phyloP scores from a whole-genome alignment of 306 rosid genomes.

The Comarum palustre region DNA sequence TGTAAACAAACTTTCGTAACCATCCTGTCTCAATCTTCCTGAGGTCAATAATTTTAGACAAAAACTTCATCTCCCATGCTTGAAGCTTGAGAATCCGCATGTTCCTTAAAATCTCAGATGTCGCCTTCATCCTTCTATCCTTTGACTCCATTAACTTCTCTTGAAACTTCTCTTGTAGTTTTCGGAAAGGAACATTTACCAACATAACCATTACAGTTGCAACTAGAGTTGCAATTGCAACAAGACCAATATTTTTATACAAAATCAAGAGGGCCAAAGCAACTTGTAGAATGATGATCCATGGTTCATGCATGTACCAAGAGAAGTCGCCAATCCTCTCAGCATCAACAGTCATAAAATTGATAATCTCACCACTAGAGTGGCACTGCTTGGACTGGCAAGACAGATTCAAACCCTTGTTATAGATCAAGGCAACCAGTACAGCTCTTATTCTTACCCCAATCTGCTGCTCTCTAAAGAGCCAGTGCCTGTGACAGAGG shows the following conservation, averaged over 20 bases:
- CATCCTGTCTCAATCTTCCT: slow-evolving; percentile 58
- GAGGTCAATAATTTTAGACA: slow-evolving; percentile 52
- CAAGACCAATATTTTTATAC: slow-evolving; percentile 66
- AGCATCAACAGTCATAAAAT: slow-evolving; percentile 86
- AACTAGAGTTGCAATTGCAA: slow-evolving; percentile 60
- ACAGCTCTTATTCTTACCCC: slow-evolving; percentile 58
- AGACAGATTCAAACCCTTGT: slow-evolving; percentile 66
- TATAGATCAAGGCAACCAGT: slow-evolving; percentile 59
- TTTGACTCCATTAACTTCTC: slow-evolving; percentile 75
- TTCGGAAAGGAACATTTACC: slow-evolving; percentile 61
- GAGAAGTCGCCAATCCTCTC: slow-evolving; percentile 57
- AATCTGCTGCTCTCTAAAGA: slow-evolving; percentile 51
- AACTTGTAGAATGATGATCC: slow-evolving; percentile 63
- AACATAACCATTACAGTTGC: slow-evolving; percentile 65
- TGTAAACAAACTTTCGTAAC: slow-evolving; percentile 53
- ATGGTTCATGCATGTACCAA: slow-evolving; percentile 70
- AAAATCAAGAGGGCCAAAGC: slow-evolving; percentile 59
- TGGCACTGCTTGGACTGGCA: slow-evolving; percentile 50
- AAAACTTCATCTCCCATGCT: slow-evolving; percentile 91
- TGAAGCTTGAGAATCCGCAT: slow-evolving; percentile 86
- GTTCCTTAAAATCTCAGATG: slow-evolving; percentile 70
- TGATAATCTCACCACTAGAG: slow-evolving; percentile 71
- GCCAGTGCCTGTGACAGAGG: slow-evolving; percentile 55
- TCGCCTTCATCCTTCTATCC: slow-evolving; percentile 77
- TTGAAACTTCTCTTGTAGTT: slow-evolving; percentile 62